Conservation (phyloP, 805 yeast genomes). For the Myxozyma nipponensis region DNA sequence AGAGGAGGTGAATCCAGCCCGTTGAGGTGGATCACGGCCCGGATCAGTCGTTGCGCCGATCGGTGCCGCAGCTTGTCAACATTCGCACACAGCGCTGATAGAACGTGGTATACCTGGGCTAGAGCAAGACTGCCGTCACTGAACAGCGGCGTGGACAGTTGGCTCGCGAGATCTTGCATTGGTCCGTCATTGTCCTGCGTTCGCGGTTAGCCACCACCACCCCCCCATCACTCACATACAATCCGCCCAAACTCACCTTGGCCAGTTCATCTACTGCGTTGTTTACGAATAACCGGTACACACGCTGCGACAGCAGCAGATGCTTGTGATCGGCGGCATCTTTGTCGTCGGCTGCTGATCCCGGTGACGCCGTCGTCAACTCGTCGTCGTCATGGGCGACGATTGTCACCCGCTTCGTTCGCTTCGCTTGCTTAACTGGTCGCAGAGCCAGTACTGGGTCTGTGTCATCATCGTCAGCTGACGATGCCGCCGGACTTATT, state of each 20-base stretch:
- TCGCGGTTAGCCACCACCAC: no score
- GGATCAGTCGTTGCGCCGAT: constrained; percentile 50
- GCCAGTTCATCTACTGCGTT: constrained; percentile 70
- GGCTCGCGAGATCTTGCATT: constrained; percentile 56
- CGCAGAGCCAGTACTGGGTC: not conserved
- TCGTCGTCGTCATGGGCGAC: constrained; percentile 2
- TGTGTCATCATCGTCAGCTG: not conserved
- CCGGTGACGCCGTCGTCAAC: not conserved
- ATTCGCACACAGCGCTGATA: constrained; percentile 59
- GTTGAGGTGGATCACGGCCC: constrained; percentile 55
- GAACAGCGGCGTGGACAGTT: constrained; percentile 51
- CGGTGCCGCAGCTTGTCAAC: constrained; percentile 62
- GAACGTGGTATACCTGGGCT: constrained; percentile 51
- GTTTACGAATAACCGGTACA: constrained; percentile 45
- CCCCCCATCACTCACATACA: no score
- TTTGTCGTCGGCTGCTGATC: constrained; percentile 3
- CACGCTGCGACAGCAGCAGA: constrained; percentile 7
- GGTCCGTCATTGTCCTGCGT: constrained; percentile 50
- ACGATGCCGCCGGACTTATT: not conserved
- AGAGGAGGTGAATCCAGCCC: constrained; percentile 53
- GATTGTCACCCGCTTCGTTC: constrained; percentile 9
- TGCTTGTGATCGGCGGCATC: not conserved
- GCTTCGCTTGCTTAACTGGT: not conserved
- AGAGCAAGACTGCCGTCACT: constrained; percentile 54
- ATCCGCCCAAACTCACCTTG: constrained; percentile 39